These are phyloP conservation scores for Nemania diffusa DNA, from an alignment of 2,329 filamentous ascomycete genomes.

Conservation along the genomic window DNA sequence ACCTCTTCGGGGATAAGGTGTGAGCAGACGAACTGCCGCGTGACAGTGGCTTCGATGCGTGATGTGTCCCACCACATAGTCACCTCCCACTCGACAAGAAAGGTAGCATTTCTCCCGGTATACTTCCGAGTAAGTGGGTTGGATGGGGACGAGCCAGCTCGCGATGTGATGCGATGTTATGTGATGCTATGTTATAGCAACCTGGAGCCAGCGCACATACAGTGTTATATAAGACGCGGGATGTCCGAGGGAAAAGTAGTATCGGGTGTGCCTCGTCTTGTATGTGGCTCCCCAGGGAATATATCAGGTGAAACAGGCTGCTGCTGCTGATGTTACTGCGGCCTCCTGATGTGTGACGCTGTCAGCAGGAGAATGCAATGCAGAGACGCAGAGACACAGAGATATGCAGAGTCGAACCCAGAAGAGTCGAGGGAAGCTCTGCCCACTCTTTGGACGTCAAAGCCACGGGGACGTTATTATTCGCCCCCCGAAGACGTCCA, in stretches of 20 bases:
- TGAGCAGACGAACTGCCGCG: conserved; percentile 71
- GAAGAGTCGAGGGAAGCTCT: conserved; percentile 14
- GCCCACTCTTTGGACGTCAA: conserved; percentile 5
- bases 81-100: conserved; percentile 41
- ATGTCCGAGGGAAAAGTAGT: conserved; percentile 1
- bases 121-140: conserved; percentile 37
- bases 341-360: conserved; percentile 14
- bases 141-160: conserved; percentile 8
- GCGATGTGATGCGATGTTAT: not conserved
- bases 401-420: conserved; percentile 6
- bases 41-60: conserved; percentile 75
- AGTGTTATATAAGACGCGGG: not conserved
- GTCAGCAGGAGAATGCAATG: conserved; percentile 19
- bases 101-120: conserved; percentile 43
- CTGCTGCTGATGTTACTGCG: conserved; percentile 1
- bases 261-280: not conserved
- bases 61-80: conserved; percentile 77
- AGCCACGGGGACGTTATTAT: conserved; percentile 9
- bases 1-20: conserved; percentile 72
- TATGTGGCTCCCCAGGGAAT: conserved; percentile 5
- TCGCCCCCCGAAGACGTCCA: conserved; percentile 6
- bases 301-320: conserved; percentile 29
- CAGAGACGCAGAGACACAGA: conserved; percentile 10
- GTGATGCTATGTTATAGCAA: not conserved
- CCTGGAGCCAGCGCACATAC: not conserved